Base-by-base conservation (phyloP, 176 grass and related monocot species). In the Alopecurus myosuroides region DNA sequence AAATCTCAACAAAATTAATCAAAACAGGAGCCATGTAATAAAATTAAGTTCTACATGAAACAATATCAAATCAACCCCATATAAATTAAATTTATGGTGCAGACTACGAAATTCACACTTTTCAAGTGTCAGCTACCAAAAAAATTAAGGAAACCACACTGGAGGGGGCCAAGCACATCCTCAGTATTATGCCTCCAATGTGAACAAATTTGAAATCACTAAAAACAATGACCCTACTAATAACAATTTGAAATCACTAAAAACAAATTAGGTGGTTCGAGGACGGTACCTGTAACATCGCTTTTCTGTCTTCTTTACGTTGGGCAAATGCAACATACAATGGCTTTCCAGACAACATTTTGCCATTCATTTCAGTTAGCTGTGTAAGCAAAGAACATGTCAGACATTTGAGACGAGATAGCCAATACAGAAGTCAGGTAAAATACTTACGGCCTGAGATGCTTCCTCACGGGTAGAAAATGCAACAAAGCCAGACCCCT, bases 311-410 rank as follows among this genome's bases (percentile, higher is more conserved):
- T 89, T 98, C 95, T 88, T 98, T 98, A 15, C 92, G 95, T 73
- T 98, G 95, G 39, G 95, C 95, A 85, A 95, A 71, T 79, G 95
- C 95, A 76, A 98, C 92, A 91, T 98, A 98, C 34, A 98, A 66
- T 84, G 95, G 95, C 74, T 98, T 98, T 62, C 90, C 81, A 77
- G 86, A 85, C 82, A 98, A 78, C 95, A 98, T 95, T 93, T 93
- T 95, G 41, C 95, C 90, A 79, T 98, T 98, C 95, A 98, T 98
- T 88, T 94, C 95, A 76, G 42, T 57, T 64, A 98, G 80, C 95
- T 98, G 87, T 58, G 64, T 20, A 56, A 19, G 62, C 86, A 52
- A 22, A 81, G 60, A 77, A 82, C 20, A 66, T 37, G 84, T 84
- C 26, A 82, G 45, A 6, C 14, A 80, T 18, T 30, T 13, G 10